A percentile compares a stretch with the other conserved stretches of the same genome.
Conservation (phyloP, 805 yeast genomes). For the Schizosaccharomyces octosporus region DNA sequence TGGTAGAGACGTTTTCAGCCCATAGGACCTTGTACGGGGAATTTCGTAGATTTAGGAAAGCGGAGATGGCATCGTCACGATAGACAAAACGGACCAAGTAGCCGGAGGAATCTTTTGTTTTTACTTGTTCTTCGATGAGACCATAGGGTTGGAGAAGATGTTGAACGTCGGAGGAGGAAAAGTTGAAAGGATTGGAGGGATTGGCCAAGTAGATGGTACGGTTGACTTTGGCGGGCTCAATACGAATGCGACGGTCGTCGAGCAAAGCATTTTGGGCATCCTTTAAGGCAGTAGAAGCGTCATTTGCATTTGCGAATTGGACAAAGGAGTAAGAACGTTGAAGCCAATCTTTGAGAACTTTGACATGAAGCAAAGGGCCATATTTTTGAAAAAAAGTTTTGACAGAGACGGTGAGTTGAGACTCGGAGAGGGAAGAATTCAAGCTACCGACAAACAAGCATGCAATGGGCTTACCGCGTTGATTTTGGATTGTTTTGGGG, state of each 20-base stretch:
- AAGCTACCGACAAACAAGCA: conserved; percentile 1
- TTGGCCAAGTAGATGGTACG: conserved; percentile 38
- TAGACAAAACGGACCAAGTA: conserved; percentile 59
- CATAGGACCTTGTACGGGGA: conserved; percentile 40
- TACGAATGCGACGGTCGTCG: conserved; percentile 23
- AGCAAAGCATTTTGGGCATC: conserved; percentile 16
- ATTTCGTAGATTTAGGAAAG: conserved; percentile 42
- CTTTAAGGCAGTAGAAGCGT: not conserved
- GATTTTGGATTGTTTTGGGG: not conserved
- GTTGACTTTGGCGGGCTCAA: conserved; percentile 77
- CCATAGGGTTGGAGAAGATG: conserved; percentile 31
- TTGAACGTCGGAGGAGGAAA: conserved; percentile 11
- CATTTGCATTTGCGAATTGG: not conserved
- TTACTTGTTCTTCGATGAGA: conserved; percentile 51
- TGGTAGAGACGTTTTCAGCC: conserved; percentile 45
- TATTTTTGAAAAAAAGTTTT: not conserved
- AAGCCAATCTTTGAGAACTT: conserved; percentile 1
- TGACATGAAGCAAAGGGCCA: conserved; percentile 1
- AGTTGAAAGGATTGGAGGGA: not conserved
- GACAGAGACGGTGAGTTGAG: not conserved
- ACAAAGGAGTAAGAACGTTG: conserved; percentile 1
- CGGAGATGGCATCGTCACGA: conserved; percentile 68
- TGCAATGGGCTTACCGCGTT: not conserved
- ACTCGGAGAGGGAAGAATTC: not conserved
- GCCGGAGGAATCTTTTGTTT: conserved; percentile 55